phyloP scores from a whole-genome alignment of 1,139 yeast genomes.

The Taphrina confusa region DNA sequence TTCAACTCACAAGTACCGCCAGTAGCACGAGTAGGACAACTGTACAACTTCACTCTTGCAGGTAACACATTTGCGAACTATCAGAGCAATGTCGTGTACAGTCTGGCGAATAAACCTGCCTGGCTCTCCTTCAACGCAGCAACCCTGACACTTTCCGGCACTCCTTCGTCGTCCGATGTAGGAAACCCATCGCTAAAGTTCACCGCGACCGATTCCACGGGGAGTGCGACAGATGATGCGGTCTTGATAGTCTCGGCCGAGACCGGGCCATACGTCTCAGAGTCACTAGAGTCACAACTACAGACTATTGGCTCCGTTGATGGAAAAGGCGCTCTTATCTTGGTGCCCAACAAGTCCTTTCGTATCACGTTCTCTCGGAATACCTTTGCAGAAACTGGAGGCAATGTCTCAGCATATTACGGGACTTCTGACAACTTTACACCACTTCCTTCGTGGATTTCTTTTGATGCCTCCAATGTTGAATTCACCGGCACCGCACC shows the following conservation, averaged over 20 bases:
- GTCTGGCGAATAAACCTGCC: constrained; percentile 61
- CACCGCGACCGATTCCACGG: constrained; percentile 56
- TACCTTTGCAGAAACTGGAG: constrained; percentile 58
- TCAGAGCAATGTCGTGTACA: constrained; percentile 55
- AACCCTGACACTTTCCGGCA: constrained; percentile 68
- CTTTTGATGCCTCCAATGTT: constrained; percentile 60
- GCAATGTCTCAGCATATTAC: constrained; percentile 60
- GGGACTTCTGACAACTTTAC: constrained; percentile 81
- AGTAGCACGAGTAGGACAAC: constrained; percentile 69
- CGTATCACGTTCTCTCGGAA: constrained; percentile 60
- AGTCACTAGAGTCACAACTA: constrained; percentile 40
- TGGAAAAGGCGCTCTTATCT: constrained; percentile 71
- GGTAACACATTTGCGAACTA: constrained; percentile 59
- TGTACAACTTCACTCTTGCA: constrained; percentile 69
- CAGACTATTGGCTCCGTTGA: constrained; percentile 46
- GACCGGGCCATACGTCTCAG: constrained; percentile 39
- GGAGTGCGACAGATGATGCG: constrained; percentile 37
- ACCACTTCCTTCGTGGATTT: constrained; percentile 88
- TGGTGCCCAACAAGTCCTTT: constrained; percentile 68
- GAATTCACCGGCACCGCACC: constrained; percentile 91
- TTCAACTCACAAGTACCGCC: constrained; percentile 81
- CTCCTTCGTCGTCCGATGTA: constrained; percentile 57
- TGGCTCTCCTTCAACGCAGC: constrained; percentile 75
- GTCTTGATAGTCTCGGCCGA: constrained; percentile 39
- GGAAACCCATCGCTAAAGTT: constrained; percentile 54